phyloP scores from a whole-genome alignment of 805 yeast genomes.

The Debaryomyces prosopidis region DNA sequence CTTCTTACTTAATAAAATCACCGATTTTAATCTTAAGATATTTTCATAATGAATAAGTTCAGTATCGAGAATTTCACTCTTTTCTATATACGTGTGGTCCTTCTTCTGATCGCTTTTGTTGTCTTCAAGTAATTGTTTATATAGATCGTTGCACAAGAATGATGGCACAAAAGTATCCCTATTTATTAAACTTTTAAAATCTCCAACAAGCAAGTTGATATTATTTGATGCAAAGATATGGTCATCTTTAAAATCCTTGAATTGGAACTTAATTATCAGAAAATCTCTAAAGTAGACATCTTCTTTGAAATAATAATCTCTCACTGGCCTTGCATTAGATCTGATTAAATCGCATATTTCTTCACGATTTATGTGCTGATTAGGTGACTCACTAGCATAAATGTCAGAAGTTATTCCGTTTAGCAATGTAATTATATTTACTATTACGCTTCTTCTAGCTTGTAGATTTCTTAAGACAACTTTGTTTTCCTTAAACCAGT shows the following conservation, averaged over 20 bases:
- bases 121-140: neutral
- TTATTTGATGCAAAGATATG: constrained; percentile 34
- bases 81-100: neutral
- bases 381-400: neutral
- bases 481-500: constrained; percentile 58
- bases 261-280: constrained; percentile 50
- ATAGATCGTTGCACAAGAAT: neutral
- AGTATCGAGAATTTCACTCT: neutral
- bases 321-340: constrained; percentile 38
- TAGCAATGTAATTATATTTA: constrained; percentile 12
- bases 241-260: constrained; percentile 63
- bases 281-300: constrained; percentile 66
- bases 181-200: constrained; percentile 7
- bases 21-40: constrained; percentile 25
- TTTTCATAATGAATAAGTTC: constrained; percentile 25
- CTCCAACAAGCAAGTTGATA: constrained; percentile 23
- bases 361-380: constrained; percentile 5
- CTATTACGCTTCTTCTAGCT: constrained; percentile 9
- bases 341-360: constrained; percentile 8
- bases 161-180: neutral
- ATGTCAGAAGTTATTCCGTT: constrained; percentile 12
- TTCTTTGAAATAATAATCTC: constrained; percentile 60
- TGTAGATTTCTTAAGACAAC: constrained; percentile 15
- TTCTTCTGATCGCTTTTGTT: neutral
- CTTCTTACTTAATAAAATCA: constrained; percentile 21